Base-by-base conservation (phyloP, 2,329 filamentous ascomycete genomes). In the Exophiala spinifera region DNA sequence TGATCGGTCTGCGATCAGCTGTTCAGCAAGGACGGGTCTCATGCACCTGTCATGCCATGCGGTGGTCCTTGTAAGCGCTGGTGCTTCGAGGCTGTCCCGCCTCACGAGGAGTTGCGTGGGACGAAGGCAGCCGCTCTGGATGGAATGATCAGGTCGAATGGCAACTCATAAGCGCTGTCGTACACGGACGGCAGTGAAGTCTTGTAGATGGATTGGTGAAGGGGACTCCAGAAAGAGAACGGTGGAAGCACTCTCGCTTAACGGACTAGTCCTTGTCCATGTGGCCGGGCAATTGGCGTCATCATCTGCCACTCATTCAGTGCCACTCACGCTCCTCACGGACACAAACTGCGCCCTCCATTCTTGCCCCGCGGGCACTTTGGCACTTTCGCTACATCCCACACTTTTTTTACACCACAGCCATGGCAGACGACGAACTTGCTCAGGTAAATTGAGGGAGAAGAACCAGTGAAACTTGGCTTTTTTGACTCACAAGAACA, bases 381-480 rank as follows among this genome's bases (percentile, higher is more conserved):
- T 49, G 23, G 37, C 39, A 48, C 21, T 48, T 39, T 49, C 11
- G 11, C 20, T 46, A 31, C 28, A 31, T 10, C 6, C 28, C 28
- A 3, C 11, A 10, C 28, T 31, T 31, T 31, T 10, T 31, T 31
- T 10, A 31, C 28, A 31, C 20, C 39, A 40, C 53, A 70, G 34
- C 49, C 28, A 87, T 87, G 84, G 79, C 80, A 25, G 84, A 87
- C 75, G 76, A 81, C 64, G 84, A 87, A 68, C 74, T 87, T 54
- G 84, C 86, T 69, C 81, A 84, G 71, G 80, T 81, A 63, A 58
- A 21, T 65, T 56, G 44, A 7, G 21, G 36, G 28, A 36, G 4
- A 7, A 28, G 14, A 33, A 46, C n/a, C 43, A 28, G 23, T 31
- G 46, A 20, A 28, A 34, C 4, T 20, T 4, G 50, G 34, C 45